Conservation (phyloP, 805 yeast genomes). For the Ogataea paradorogensis region DNA sequence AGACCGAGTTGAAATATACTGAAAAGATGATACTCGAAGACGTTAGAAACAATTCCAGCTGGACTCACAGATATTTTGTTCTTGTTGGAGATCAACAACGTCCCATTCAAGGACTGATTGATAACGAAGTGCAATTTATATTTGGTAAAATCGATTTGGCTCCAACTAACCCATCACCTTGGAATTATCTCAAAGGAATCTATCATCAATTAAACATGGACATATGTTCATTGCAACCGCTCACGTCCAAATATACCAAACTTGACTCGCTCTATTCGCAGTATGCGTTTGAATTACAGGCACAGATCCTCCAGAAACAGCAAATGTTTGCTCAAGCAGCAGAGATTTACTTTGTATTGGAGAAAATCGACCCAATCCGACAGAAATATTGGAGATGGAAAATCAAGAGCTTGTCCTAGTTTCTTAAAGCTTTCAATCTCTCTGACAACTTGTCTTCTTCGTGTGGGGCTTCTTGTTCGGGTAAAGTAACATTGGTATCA, state of each 20-base stretch:
- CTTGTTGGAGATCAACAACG: constrained; percentile 29
- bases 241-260: constrained; percentile 44
- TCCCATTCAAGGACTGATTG: constrained; percentile 16
- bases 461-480: constrained; percentile 35
- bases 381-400: constrained; percentile 32
- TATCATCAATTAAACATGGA: constrained; percentile 31
- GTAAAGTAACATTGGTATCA: constrained; percentile 41
- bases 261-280: constrained; percentile 39
- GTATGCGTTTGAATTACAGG: constrained; percentile 63
- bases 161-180: constrained; percentile 80
- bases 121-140: constrained; percentile 53
- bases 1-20: constrained; percentile 51
- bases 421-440: constrained; percentile 80
- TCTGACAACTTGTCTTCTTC: constrained; percentile 88
- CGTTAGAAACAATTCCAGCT: constrained; percentile 85
- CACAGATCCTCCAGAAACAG: constrained; percentile 42
- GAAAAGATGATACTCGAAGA: constrained; percentile 53
- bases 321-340: constrained; percentile 35
- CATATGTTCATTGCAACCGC: constrained; percentile 40
- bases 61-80: constrained; percentile 81
- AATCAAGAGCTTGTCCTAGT: constrained; percentile 16
- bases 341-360: constrained; percentile 50
- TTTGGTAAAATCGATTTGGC: constrained; percentile 48
- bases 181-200: constrained; percentile 79
- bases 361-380: constrained; percentile 32